Percentiles rank a stretch among this genome's conserved stretches.
These are phyloP conservation scores for Penicillium angulare DNA, from an alignment of 495 filamentous ascomycete species.

Conservation along the genomic window DNA sequence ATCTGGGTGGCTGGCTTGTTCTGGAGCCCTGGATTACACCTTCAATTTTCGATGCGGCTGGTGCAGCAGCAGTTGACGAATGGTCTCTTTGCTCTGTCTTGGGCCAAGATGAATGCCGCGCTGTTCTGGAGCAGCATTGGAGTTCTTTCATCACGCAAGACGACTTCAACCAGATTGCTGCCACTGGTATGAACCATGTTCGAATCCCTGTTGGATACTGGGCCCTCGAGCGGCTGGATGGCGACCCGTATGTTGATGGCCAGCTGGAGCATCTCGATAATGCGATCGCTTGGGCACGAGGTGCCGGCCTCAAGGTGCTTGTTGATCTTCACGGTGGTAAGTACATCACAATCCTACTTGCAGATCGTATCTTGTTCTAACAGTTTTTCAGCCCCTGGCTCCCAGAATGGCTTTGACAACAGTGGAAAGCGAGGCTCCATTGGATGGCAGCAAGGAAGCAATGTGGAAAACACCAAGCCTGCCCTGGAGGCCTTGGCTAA, in stretches of 20 bases:
- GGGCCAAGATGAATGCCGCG: conserved; percentile 48
- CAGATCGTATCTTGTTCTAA: background rate
- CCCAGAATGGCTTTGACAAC: conserved; percentile 84
- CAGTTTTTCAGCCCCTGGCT: conserved; percentile 57
- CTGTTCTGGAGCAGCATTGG: conserved; percentile 56
- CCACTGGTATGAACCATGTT: conserved; percentile 69
- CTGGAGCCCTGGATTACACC: conserved; percentile 67
- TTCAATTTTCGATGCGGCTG: conserved; percentile 54
- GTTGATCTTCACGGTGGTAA: conserved; percentile 70
- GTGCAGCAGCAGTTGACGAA: conserved; percentile 58
- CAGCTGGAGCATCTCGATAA: conserved; percentile 64
- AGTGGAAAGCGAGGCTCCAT: conserved; percentile 64
- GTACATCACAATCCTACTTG: conserved; percentile 12
- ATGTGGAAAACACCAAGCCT: conserved; percentile 52
- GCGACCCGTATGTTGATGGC: conserved; percentile 72
- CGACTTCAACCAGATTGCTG: conserved; percentile 66
- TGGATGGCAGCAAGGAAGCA: conserved; percentile 60
- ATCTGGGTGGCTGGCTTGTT: conserved; percentile 59
- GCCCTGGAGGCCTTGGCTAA: conserved; percentile 57
- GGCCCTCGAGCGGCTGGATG: conserved; percentile 57
- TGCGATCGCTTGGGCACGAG: conserved; percentile 67
- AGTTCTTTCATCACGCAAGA: conserved; percentile 60
- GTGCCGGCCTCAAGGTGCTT: conserved; percentile 61
- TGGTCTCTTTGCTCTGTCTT: conserved; percentile 54
- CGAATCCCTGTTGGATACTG: conserved; percentile 81